A percentile compares a stretch with the other conserved stretches of the same genome.
These are phyloP conservation scores for Diaporthe citri DNA, from an alignment of 2,329 filamentous ascomycete genomes.

Conservation along the genomic window DNA sequence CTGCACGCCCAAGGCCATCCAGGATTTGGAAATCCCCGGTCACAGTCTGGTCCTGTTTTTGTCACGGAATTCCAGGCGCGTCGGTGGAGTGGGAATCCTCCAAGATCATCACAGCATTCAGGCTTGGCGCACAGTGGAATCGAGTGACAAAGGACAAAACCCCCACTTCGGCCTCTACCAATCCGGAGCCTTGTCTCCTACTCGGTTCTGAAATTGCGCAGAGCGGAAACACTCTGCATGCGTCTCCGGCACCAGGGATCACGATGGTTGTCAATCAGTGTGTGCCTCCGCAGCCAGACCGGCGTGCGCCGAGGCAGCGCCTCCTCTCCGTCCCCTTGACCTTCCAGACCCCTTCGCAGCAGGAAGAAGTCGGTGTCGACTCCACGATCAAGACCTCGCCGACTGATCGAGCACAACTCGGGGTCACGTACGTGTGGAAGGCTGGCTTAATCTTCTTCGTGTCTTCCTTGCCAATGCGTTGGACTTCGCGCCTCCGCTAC, in stretches of 20 bases:
- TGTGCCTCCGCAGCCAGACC: background rate
- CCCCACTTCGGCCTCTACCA: constrained; percentile 23
- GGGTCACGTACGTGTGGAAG: background rate
- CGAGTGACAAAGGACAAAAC: constrained; percentile 23
- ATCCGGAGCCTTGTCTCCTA: constrained; percentile 21
- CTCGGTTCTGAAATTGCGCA: constrained; percentile 33
- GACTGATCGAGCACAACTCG: background rate
- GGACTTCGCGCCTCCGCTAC: background rate
- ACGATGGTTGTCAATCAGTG: constrained; percentile 22
- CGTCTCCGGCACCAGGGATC: constrained; percentile 34
- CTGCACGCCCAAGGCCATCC: background rate
- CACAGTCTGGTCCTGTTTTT: background rate
- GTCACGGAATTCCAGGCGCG: constrained; percentile 18
- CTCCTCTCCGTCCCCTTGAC: background rate
- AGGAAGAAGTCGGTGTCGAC: background rate
- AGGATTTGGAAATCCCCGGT: background rate
- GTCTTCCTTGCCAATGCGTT: background rate
- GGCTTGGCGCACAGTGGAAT: constrained; percentile 25
- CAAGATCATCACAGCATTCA: constrained; percentile 23
- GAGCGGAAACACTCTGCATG: constrained; percentile 34
- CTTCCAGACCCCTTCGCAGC: background rate
- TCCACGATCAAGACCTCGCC: background rate
- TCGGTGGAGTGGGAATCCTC: constrained; percentile 26
- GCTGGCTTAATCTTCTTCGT: background rate
- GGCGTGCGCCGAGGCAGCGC: constrained; percentile 3